Percentiles rank a stretch among this genome's conserved stretches.
Conservation (phyloP, 1,139 yeast genomes). For the Arxiozyma telluris region DNA sequence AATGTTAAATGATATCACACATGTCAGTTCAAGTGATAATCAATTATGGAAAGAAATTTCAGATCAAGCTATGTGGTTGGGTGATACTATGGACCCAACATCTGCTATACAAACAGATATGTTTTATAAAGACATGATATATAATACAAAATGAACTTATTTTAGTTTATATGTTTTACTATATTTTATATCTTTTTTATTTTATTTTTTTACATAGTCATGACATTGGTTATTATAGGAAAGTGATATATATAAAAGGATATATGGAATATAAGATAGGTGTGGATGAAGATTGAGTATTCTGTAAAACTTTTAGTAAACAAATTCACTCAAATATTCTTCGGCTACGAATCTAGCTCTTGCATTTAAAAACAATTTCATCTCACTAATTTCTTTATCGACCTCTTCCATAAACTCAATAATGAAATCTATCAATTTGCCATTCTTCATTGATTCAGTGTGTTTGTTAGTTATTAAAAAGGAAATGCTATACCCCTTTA, state of each 20-base stretch:
- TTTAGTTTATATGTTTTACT: not conserved
- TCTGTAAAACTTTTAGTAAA: constrained; percentile 15
- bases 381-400: constrained; percentile 96
- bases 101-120: constrained; percentile 20
- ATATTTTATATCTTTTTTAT: not conserved
- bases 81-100: constrained; percentile 27
- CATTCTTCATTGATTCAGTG: constrained; percentile 92
- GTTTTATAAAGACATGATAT: not conserved
- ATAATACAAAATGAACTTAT: not conserved
- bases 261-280: not conserved
- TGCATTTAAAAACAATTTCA: constrained; percentile 93
- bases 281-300: not conserved
- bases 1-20: constrained; percentile 23
- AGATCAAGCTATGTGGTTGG: constrained; percentile 65
- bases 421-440: constrained; percentile 89
- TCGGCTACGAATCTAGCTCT: constrained; percentile 98
- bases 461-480: constrained; percentile 89
- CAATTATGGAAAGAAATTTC: constrained; percentile 70
- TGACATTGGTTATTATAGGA: not conserved
- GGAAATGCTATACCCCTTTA: constrained; percentile 81
- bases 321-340: constrained; percentile 52
- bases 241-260: not conserved
- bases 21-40: constrained; percentile 39
- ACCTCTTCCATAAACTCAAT: constrained; percentile 99
- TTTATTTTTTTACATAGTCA: not conserved